phyloP scores from a whole-genome alignment of 2,329 filamentous ascomycete genomes.

The Epichloe uncinata region DNA sequence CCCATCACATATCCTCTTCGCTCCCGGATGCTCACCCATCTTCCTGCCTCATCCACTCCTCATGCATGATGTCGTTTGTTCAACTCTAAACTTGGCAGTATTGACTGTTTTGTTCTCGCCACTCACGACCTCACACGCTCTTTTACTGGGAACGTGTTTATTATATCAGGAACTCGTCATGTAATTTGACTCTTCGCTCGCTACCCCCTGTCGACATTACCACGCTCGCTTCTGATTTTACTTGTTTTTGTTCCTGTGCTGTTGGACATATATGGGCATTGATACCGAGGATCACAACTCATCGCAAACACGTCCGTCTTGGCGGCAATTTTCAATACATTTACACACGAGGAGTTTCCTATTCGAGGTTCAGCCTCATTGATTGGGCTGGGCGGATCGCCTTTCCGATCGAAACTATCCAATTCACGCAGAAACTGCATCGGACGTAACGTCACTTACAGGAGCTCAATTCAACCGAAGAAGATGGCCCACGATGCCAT shows the following conservation, averaged over 20 bases:
- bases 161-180: neutral
- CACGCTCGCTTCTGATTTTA: neutral
- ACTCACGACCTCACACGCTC: neutral
- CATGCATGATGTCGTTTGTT: neutral
- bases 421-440: neutral
- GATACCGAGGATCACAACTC: neutral
- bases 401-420: neutral
- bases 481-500: constrained; percentile 4
- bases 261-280: too few species aligned
- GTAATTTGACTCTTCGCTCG: neutral
- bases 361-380: neutral
- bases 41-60: neutral
- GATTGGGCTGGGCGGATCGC: neutral
- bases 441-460: neutral
- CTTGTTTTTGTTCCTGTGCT: too few species aligned
- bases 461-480: neutral
- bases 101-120: neutral
- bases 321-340: neutral
- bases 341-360: neutral
- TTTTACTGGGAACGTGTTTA: neutral
- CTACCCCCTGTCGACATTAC: neutral
- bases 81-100: neutral
- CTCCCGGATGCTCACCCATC: too few species aligned
- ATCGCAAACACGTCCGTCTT: neutral
- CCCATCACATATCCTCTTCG: neutral